These are phyloP conservation scores for Auriscalpium vulgare DNA, from an alignment of 768 basidiomycete genomes.

Conservation along the genomic window DNA sequence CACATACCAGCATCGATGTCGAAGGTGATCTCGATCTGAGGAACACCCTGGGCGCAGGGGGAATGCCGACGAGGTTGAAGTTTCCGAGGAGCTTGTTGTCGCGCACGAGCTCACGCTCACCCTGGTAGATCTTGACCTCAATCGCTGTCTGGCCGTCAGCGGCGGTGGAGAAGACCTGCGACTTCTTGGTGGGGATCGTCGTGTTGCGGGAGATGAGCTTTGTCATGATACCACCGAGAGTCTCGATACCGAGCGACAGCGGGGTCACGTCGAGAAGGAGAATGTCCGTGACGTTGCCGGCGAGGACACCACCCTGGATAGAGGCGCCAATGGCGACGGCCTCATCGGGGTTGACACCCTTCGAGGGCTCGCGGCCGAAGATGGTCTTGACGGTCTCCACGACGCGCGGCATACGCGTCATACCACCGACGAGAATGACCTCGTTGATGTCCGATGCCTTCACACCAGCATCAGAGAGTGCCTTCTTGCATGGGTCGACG, in stretches of 20 bases:
- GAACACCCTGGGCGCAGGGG: slow-evolving; percentile 69
- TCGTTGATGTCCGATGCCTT: slow-evolving; percentile 92
- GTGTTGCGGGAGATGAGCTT: slow-evolving; percentile 98
- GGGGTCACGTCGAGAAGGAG: slow-evolving; percentile 94
- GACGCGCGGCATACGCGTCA: slow-evolving; percentile 97
- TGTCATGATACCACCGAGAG: slow-evolving; percentile 99
- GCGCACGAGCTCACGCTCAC: slow-evolving; percentile 95
- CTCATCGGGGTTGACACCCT: slow-evolving; percentile 99
- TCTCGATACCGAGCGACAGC: slow-evolving; percentile 91
- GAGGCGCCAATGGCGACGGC: slow-evolving; percentile 98
- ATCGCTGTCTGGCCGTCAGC: slow-evolving; percentile 99
- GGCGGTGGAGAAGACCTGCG: slow-evolving; percentile 96
- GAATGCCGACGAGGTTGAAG: slow-evolving; percentile 98
- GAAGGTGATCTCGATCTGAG: slow-evolving; percentile 81
- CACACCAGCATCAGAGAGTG: slow-evolving; percentile 85
- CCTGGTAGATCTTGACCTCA: slow-evolving; percentile 99
- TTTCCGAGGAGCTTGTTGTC: slow-evolving; percentile 99
- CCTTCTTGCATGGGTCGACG: slow-evolving; percentile 96
- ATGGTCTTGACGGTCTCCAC: slow-evolving; percentile 87
- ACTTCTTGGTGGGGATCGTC: slow-evolving; percentile 99
- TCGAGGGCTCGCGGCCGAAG: slow-evolving; percentile 94
- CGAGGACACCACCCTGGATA: slow-evolving; percentile 96
- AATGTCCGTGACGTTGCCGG: slow-evolving; percentile 94
- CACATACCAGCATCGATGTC: slow-evolving; percentile 89
- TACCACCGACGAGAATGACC: slow-evolving; percentile 97